Base-by-base conservation (phyloP, 495 filamentous ascomycete genomes). In the Chaetomium tenue region DNA sequence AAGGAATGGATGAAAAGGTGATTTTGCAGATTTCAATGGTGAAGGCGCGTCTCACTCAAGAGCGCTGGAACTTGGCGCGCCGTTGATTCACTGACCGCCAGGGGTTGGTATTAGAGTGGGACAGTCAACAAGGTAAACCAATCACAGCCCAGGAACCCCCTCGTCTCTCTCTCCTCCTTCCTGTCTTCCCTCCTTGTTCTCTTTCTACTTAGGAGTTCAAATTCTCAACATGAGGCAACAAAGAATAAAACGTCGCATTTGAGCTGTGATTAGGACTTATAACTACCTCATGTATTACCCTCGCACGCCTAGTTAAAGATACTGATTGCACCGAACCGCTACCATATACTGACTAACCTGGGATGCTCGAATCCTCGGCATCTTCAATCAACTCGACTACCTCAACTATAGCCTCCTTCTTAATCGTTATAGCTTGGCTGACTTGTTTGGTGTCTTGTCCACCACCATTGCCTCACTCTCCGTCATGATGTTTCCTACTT, bases 401-500 rank as follows among this genome's bases (percentile, higher is more conserved):
- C 5, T 47, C 12, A 8, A 47, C 1, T 5, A n/a, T 47, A 47
- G 1, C 20, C 5, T 50, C 6, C 5, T 26, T n/a, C 20, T 44
- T 39, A 11, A 3, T 44, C 23, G 22, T 54, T 61, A 66, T 48
- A 68, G 48, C 40, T 65, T 61, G 51, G 60, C 65, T 40, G 55
- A 52, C 23, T 61, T 58, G 44, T 9, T 37, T 0, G 20, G 58
- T 57, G 58, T 60, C 42, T 58, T 33, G 25, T 57, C 52, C 42
- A 71, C 20, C 54, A 64, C 56, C 22, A 72, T 11, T 6, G 64
- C 67, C 37, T 69, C 68, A 9, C 47, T 57, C 61, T 70, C 65
- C 1, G 60, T 65, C 65, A 70, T 42, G 16, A 72, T 1, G 18
- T 61, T 64, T 33, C 64, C 68, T 70, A 7, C 9, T 0, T 26